phyloP scores from a whole-genome alignment of 352 stramenopile species.

The Pythium insidiosum region DNA sequence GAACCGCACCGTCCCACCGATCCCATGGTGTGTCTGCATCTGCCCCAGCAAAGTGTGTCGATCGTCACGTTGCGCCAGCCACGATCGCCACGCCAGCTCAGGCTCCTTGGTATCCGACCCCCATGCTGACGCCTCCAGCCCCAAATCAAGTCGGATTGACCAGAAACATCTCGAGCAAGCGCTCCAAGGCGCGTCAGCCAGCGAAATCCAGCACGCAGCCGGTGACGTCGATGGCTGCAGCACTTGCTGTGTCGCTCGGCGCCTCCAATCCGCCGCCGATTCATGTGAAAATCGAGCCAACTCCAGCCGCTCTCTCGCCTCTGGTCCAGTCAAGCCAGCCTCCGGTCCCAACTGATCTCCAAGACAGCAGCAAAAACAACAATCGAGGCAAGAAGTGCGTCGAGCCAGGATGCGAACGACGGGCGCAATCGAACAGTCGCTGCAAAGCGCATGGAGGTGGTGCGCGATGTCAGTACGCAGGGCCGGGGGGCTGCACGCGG shows the following conservation, averaged over 20 bases:
- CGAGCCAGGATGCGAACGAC: conserved; percentile 41
- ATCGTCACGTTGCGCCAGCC: too few species aligned
- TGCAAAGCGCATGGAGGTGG: conserved; percentile 77
- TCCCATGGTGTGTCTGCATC: too few species aligned
- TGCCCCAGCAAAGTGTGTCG: conserved; percentile 2
- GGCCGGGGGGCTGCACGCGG: conserved; percentile 46
- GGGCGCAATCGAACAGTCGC: conserved; percentile 75
- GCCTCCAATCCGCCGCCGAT: too few species aligned
- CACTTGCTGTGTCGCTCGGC: too few species aligned
- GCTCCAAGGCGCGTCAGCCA: conserved; percentile 9
- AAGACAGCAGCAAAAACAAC: too few species aligned
- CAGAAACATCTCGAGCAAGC: conserved; percentile 15
- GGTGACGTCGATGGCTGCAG: too few species aligned
- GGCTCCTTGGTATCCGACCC: background rate
- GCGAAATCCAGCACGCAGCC: conserved; percentile 1
- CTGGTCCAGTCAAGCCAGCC: too few species aligned
- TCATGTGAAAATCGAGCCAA: too few species aligned
- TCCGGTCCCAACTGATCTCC: too few species aligned
- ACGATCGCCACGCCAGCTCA: conserved; percentile 6
- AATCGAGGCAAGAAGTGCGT: conserved; percentile 78
- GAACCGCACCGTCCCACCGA: too few species aligned
- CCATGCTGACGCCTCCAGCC: background rate
- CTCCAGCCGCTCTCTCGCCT: background rate
- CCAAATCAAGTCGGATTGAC: too few species aligned
- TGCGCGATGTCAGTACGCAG: conserved; percentile 56